Evolutionary conservation across 2,329 filamentous ascomycete species (phyloP).

Genomic region (Phialemoniopsis sp.): DNA sequence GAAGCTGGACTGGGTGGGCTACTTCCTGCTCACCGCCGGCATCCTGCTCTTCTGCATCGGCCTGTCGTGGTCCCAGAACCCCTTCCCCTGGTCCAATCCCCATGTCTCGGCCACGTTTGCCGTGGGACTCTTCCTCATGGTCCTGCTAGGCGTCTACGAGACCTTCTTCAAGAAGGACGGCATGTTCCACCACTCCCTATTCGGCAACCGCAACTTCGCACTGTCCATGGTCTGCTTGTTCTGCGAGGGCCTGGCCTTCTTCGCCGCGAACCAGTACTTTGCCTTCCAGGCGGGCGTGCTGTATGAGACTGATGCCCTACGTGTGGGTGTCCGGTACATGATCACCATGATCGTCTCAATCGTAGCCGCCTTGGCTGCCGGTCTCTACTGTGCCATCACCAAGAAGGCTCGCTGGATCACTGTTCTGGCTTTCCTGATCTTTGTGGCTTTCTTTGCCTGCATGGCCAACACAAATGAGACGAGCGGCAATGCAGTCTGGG

Average conservation of each 20-base stretch:
- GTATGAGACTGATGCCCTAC: constrained; percentile 25
- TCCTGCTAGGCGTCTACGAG: constrained; percentile 26
- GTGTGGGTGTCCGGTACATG: constrained; percentile 24
- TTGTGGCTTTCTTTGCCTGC: constrained; percentile 19
- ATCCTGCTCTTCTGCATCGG: constrained; percentile 32
- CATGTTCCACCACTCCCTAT: constrained; percentile 35
- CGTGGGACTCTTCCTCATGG: constrained; percentile 20
- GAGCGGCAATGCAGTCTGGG: constrained; percentile 23
- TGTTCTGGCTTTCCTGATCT: constrained; percentile 17
- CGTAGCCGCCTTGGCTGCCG: constrained; percentile 21
- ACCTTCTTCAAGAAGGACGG: constrained; percentile 27
- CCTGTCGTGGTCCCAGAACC: constrained; percentile 32
- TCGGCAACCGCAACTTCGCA: constrained; percentile 29
- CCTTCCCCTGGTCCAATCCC: constrained; percentile 29
- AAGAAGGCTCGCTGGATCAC: constrained; percentile 20
- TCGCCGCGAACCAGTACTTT: constrained; percentile 36
- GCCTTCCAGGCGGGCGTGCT: constrained; percentile 29
- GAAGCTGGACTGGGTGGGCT: constrained; percentile 33
- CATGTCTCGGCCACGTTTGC: constrained; percentile 29
- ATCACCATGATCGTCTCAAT: constrained; percentile 24
- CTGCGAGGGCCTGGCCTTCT: constrained; percentile 31
- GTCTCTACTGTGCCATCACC: constrained; percentile 21
- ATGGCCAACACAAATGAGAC: constrained; percentile 22
- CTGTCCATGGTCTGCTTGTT: constrained; percentile 29
- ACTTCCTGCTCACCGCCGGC: constrained; percentile 24